phyloP scores from a whole-genome alignment of 495 filamentous ascomycete genomes.

The Daldinia grandis region DNA sequence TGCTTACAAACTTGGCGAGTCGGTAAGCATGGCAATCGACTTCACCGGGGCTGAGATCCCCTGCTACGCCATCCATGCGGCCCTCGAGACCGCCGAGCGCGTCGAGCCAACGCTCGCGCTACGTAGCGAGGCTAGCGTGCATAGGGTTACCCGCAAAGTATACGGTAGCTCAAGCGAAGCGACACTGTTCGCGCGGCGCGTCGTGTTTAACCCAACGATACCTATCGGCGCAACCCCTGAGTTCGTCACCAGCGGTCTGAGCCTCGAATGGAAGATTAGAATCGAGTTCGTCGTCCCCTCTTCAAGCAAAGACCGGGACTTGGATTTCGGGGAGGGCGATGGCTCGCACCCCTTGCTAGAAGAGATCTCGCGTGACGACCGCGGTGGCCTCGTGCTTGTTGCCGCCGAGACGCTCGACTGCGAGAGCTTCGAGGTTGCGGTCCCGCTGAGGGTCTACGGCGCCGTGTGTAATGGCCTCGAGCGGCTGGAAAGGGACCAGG shows the following conservation, averaged over 20 bases:
- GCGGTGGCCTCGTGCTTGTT: constrained; percentile 70
- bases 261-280: constrained; percentile 82
- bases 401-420: constrained; percentile 79
- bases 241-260: constrained; percentile 87
- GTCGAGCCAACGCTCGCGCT: constrained; percentile 81
- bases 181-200: constrained; percentile 77
- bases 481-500: constrained; percentile 59
- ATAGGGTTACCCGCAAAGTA: constrained; percentile 82
- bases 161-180: constrained; percentile 80
- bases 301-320: constrained; percentile 36
- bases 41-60: constrained; percentile 76
- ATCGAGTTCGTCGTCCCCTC: constrained; percentile 84
- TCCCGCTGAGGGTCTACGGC: constrained; percentile 85
- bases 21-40: constrained; percentile 81
- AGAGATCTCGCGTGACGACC: constrained; percentile 73
- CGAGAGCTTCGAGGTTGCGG: constrained; percentile 88
- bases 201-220: constrained; percentile 82
- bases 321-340: constrained; percentile 9
- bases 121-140: constrained; percentile 82
- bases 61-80: constrained; percentile 79
- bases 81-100: constrained; percentile 80
- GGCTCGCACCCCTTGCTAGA: constrained; percentile 59
- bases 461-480: constrained; percentile 60
- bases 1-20: constrained; percentile 89
- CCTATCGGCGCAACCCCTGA: constrained; percentile 83